Conservation (phyloP, 345 rosid genomes). For the Eucalyptus sideroxylon region DNA sequence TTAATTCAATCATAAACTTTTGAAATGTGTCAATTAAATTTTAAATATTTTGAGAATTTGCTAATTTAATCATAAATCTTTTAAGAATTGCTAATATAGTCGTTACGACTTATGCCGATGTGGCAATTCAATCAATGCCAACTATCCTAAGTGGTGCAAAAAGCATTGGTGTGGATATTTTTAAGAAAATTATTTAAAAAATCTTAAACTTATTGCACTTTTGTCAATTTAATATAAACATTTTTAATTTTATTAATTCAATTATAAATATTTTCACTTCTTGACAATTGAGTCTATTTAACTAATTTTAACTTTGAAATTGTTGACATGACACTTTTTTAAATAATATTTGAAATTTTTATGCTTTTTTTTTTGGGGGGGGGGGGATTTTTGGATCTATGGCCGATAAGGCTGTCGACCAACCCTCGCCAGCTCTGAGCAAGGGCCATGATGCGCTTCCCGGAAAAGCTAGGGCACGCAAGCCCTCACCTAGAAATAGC, state of each 20-base stretch:
- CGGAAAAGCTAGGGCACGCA: rapidly evolving
- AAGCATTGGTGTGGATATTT: rapidly evolving
- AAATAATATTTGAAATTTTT: too few relatives aligned
- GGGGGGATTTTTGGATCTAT: rapidly evolving
- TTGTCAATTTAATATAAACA: rapidly evolving
- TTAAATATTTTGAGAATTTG: too few relatives aligned
- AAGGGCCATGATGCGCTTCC: too few relatives aligned
- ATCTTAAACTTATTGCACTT: too few relatives aligned
- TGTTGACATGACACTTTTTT: rapidly evolving
- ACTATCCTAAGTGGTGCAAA: rapidly evolving
- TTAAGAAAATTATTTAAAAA: too few relatives aligned
- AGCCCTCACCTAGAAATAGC: too few relatives aligned
- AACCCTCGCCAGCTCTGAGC: rapidly evolving
- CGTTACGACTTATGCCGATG: rapidly evolving
- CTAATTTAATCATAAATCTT: too few relatives aligned
- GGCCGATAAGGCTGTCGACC: rapidly evolving
- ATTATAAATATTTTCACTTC: too few relatives aligned
- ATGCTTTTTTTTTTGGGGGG: too few relatives aligned
- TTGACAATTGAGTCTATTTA: rapidly evolving
- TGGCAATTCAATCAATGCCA: rapidly evolving
- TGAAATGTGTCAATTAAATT: rapidly evolving
- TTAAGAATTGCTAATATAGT: too few relatives aligned
- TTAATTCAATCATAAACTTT: background rate
- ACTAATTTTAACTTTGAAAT: rapidly evolving
- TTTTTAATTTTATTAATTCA: too few relatives aligned